phyloP scores from a whole-genome alignment of 176 grass and related monocot species.

The Poa annua region DNA sequence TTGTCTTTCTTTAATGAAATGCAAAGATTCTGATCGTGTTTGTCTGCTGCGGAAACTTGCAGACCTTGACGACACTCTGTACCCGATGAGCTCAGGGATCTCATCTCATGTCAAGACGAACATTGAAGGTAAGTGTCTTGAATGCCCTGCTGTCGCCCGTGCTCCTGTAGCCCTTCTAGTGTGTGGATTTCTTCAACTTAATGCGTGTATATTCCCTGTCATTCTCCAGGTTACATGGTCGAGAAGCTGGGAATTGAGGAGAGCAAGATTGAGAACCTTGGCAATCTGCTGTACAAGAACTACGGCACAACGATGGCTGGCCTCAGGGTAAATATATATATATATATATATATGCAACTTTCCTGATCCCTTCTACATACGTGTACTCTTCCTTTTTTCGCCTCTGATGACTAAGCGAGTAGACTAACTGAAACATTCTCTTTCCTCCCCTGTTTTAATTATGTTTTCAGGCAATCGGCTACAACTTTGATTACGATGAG shows the following conservation, averaged over 20 bases:
- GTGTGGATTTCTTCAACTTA: slow-evolving; percentile 11
- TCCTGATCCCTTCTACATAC: not conserved
- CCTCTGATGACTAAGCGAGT: not conserved
- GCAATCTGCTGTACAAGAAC: slow-evolving; percentile 84
- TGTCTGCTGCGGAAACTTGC: slow-evolving; percentile 18
- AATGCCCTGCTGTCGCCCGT: not conserved
- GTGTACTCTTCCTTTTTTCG: not conserved
- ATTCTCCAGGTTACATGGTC: slow-evolving; percentile 74
- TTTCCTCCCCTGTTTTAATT: not conserved
- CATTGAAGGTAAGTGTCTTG: slow-evolving; percentile 57
- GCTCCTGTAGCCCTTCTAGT: not conserved
- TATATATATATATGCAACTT: slow-evolving; percentile 30
- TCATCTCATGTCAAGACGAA: slow-evolving; percentile 70
- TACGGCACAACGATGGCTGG: slow-evolving; percentile 99
- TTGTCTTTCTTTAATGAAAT: not conserved
- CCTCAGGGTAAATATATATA: slow-evolving; percentile 57
- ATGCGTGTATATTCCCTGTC: not conserved
- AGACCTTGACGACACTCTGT: slow-evolving; percentile 98
- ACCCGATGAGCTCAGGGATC: slow-evolving; percentile 88
- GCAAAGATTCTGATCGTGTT: slow-evolving; percentile 41
- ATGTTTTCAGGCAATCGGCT: slow-evolving; percentile 70
- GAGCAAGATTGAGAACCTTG: slow-evolving; percentile 68
- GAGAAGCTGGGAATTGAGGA: slow-evolving; percentile 89
- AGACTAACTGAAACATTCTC: slow-evolving; percentile 9
- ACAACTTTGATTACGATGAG: slow-evolving; percentile 85